Evolutionary conservation across 2,329 filamentous ascomycete genomes (phyloP).

Genomic region (Aspergillus sojae): DNA sequence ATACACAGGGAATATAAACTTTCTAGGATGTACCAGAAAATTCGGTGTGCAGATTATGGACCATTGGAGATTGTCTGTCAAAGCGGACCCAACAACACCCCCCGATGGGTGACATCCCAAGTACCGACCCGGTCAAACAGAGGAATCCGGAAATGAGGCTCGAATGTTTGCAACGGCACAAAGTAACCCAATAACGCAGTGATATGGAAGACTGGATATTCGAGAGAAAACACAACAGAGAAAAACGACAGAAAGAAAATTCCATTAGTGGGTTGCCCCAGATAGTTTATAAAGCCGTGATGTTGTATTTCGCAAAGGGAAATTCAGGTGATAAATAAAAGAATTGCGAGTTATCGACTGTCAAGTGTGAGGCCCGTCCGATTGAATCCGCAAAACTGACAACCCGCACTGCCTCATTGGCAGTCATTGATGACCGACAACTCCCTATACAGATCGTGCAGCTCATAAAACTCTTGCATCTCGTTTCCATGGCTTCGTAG

Average conservation of each 20-base stretch:
- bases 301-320: conserved; percentile 19
- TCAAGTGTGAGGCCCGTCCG: conserved; percentile 7
- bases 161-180: neutral
- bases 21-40: neutral
- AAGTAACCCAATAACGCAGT: neutral
- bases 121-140: neutral
- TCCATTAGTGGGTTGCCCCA: conserved; percentile 40
- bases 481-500: conserved; percentile 34
- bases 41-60: neutral
- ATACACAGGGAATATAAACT: neutral
- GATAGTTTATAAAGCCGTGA: conserved; percentile 35
- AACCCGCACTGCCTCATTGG: conserved; percentile 7
- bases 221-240: conserved; percentile 12
- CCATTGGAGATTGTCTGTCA: neutral
- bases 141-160: neutral
- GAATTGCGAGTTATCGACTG: conserved; percentile 16
- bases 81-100: neutral
- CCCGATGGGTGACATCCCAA: too few species aligned
- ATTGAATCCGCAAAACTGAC: conserved; percentile 8
- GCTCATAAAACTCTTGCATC: conserved; percentile 36
- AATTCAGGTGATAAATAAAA: conserved; percentile 15
- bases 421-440: conserved; percentile 13
- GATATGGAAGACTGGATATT: conserved; percentile 12
- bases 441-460: conserved; percentile 33
- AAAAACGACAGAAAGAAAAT: conserved; percentile 20